A percentile compares a stretch with the other conserved stretches of the same genome.
These are phyloP conservation scores for Ophiostoma sp. DNA, from an alignment of 2,329 filamentous ascomycete genomes.

Conservation along the genomic window DNA sequence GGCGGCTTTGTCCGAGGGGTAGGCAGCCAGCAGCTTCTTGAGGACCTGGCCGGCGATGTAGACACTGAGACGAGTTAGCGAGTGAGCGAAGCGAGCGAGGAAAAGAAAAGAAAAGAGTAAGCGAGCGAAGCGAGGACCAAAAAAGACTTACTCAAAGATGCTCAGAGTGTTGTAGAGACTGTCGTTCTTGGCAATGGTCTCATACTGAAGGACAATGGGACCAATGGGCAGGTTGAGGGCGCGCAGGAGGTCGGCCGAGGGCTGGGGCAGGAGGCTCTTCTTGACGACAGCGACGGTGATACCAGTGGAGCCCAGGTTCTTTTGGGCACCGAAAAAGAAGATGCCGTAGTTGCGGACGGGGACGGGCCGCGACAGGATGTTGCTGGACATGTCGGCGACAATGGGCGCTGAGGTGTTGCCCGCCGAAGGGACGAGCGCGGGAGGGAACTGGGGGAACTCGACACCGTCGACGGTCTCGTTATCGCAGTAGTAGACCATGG, in stretches of 20 bases:
- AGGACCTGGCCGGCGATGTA: slow-evolving; percentile 90
- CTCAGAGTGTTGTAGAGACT: slow-evolving; percentile 94
- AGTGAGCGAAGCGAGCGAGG: not conserved
- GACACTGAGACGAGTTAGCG: slow-evolving; percentile 53
- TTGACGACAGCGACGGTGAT: slow-evolving; percentile 84
- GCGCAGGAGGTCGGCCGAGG: slow-evolving; percentile 68
- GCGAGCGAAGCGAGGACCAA: not conserved
- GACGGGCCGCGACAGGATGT: slow-evolving; percentile 80
- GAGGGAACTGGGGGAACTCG: slow-evolving; percentile 77
- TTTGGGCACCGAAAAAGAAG: slow-evolving; percentile 92
- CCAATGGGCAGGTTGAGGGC: slow-evolving; percentile 74
- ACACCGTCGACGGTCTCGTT: slow-evolving; percentile 96
- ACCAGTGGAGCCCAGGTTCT: slow-evolving; percentile 86
- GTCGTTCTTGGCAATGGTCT: slow-evolving; percentile 87
- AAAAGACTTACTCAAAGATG: slow-evolving; percentile 73
- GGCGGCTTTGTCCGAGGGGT: slow-evolving; percentile 65
- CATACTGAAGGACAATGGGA: slow-evolving; percentile 79
- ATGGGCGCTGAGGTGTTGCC: slow-evolving; percentile 66
- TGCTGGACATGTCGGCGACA: slow-evolving; percentile 90
- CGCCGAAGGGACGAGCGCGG: slow-evolving; percentile 56
- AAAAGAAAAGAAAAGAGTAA: not conserved
- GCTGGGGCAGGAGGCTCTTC: slow-evolving; percentile 76
- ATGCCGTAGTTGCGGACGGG: slow-evolving; percentile 76
- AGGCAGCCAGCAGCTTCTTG: slow-evolving; percentile 66
- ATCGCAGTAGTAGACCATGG: slow-evolving; percentile 86